A percentile compares a stretch with the other conserved stretches of the same genome.
Conservation (phyloP, 768 basidiomycete genomes). For the Pisolithus marmoratus region DNA sequence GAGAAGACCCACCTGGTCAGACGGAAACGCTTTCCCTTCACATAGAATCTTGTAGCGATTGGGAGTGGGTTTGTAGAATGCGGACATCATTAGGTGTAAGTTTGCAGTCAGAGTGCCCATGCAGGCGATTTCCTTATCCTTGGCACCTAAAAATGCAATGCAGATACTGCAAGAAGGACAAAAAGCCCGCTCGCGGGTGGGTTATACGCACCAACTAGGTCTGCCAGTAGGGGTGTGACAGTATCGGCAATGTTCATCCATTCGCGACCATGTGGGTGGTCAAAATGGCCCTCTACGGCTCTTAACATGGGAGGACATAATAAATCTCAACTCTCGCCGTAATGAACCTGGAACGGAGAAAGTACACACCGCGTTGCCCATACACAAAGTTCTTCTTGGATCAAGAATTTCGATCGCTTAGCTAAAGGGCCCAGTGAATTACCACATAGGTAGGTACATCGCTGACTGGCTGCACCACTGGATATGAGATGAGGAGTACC, state of each 20-base stretch:
- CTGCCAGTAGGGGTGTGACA: conserved; percentile 69
- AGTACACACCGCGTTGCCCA: conserved; percentile 68
- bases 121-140: conserved; percentile 86
- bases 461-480: conserved; percentile 34
- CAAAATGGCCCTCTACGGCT: conserved; percentile 84
- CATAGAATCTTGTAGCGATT: conserved; percentile 90
- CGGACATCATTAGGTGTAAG: conserved; percentile 90
- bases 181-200: conserved; percentile 1
- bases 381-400: conserved; percentile 77
- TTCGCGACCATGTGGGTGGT: conserved; percentile 75
- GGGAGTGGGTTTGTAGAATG: conserved; percentile 87
- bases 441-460: conserved; percentile 86
- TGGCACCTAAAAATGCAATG: conserved; percentile 56
- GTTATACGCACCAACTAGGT: conserved; percentile 65
- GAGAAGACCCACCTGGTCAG: conserved; percentile 71
- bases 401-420: conserved; percentile 61
- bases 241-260: conserved; percentile 79
- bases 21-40: conserved; percentile 92
- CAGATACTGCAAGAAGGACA: conserved; percentile 8
- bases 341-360: conserved; percentile 7
- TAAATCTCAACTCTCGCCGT: conserved; percentile 2
- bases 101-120: conserved; percentile 95
- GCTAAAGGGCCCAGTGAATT: conserved; percentile 89
- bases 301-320: conserved; percentile 34
- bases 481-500: conserved; percentile 3